Evolutionary conservation across 768 basidiomycete species (phyloP), one percentile per base, ranked within the genome.

Genomic region (Mycena kentingensis): DNA sequence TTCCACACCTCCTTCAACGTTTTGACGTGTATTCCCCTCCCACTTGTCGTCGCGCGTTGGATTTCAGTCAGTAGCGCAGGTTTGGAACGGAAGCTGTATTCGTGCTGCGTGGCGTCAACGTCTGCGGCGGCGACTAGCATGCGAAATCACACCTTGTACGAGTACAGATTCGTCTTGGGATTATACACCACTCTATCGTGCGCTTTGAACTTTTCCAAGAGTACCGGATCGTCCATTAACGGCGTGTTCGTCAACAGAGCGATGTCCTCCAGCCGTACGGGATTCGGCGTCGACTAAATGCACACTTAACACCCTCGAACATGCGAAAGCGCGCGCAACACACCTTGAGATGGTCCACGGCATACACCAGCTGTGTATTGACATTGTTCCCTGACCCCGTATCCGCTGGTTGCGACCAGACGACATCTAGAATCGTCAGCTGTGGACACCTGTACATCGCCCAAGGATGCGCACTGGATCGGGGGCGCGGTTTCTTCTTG

Each of bases 1-100:
- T 90, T 88, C 92, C 93, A 97, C 13, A 89, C 87, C 66, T 96
- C 93, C 63, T 94, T 93, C 35, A 97, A 73, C 1, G 84, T 78
- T 18, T 90, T 83, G 26, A 96, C 87, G 13, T 90, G 82, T 26
- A 96, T 83, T 3, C 93, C 93, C 2, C 90, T 88, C 11, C 91
- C 92, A 60, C 86, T 87, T 25, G 85, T 83, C 2, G 90, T 89
- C 60, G 90, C 84, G 1, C 88, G 84, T 63, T 93, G 90, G 31
- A 97, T 91, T 66, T 95, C 90, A 0, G 84, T 88, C 15, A 96
- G 70, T 3, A 96, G 77, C 0, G 91, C 83, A 3, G 84, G 85
- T 72, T 94, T 94, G 63, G 84, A 92, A 25, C 87, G 81, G 60
- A 96, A 89, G 52, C 85, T 85, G 65, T 82, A 92, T 67, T 94